phyloP scores from a whole-genome alignment of 2,329 filamentous ascomycete genomes.

The Fusarium newnesense region DNA sequence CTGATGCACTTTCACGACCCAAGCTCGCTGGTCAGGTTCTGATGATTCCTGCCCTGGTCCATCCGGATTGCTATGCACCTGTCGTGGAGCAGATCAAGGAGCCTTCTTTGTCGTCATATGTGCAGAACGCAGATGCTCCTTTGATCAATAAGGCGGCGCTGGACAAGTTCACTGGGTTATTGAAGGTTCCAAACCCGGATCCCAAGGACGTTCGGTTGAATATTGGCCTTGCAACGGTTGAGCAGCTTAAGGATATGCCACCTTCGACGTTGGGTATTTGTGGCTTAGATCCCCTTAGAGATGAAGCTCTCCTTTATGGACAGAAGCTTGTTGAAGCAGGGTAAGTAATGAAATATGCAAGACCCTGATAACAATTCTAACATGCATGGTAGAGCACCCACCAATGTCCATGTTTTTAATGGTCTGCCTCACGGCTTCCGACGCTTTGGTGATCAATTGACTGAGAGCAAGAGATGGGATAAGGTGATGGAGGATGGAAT shows the following conservation, averaged over 20 bases:
- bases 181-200: conserved; percentile 36
- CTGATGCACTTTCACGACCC: conserved; percentile 21
- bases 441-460: conserved; percentile 51
- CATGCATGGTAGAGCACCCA: conserved; percentile 50
- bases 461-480: conserved; percentile 55
- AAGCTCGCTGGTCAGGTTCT: conserved; percentile 61
- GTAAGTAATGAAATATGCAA: conserved; percentile 42
- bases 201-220: conserved; percentile 52
- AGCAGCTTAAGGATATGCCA: conserved; percentile 55
- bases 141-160: conserved; percentile 39
- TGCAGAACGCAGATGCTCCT: conserved; percentile 59
- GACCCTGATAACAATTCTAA: too few species aligned
- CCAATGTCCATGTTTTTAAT: conserved; percentile 58
- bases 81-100: conserved; percentile 51
- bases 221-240: conserved; percentile 41
- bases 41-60: conserved; percentile 58
- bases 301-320: conserved; percentile 60
- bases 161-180: conserved; percentile 38
- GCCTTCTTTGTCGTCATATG: conserved; percentile 55
- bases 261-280: conserved; percentile 57
- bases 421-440: conserved; percentile 64
- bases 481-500: conserved; percentile 56
- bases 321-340: conserved; percentile 56
- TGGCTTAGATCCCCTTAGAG: conserved; percentile 59
- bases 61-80: conserved; percentile 35